These are phyloP conservation scores for Claviceps digitariae DNA, from an alignment of 2,329 filamentous ascomycete genomes.

Conservation along the genomic window DNA sequence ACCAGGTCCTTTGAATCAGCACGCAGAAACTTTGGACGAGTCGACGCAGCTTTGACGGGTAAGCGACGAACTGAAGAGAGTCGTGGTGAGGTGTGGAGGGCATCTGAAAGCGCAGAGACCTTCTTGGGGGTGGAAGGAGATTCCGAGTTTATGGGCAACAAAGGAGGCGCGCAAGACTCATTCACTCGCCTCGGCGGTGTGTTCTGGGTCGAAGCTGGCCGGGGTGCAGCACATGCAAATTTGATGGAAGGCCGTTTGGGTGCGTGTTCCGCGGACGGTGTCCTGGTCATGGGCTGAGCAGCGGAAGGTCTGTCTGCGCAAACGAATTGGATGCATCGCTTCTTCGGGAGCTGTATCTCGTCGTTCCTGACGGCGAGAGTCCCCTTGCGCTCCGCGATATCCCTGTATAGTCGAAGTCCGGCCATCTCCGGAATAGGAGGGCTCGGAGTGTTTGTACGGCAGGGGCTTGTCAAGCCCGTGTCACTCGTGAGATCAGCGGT, in stretches of 20 bases:
- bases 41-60: conserved; percentile 12
- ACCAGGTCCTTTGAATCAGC: conserved; percentile 36
- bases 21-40: conserved; percentile 33
- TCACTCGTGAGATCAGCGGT: conserved; percentile 92
- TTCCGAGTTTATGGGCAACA: conserved; percentile 10
- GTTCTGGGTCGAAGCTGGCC: conserved; percentile 27
- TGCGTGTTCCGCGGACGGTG: conserved; percentile 22
- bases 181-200: conserved; percentile 19
- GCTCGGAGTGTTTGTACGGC: conserved; percentile 77
- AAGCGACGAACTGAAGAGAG: conserved; percentile 6
- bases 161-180: conserved; percentile 3
- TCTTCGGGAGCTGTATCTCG: conserved; percentile 44
- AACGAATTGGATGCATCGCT: conserved; percentile 85
- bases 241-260: conserved; percentile 53
- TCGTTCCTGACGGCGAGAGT: conserved; percentile 13
- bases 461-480: conserved; percentile 77
- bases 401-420: conserved; percentile 27
- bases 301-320: conserved; percentile 51
- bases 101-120: conserved; percentile 11
- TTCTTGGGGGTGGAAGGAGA: conserved; percentile 21
- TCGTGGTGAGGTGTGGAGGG: conserved; percentile 13
- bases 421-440: conserved; percentile 58
- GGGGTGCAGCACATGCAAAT: conserved; percentile 53
- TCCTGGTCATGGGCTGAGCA: conserved; percentile 19
- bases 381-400: conserved; percentile 14